Percentiles rank a stretch among this genome's conserved stretches.
phyloP scores from a whole-genome alignment of 2,329 filamentous ascomycete species.

The Microdochium bolleyi region DNA sequence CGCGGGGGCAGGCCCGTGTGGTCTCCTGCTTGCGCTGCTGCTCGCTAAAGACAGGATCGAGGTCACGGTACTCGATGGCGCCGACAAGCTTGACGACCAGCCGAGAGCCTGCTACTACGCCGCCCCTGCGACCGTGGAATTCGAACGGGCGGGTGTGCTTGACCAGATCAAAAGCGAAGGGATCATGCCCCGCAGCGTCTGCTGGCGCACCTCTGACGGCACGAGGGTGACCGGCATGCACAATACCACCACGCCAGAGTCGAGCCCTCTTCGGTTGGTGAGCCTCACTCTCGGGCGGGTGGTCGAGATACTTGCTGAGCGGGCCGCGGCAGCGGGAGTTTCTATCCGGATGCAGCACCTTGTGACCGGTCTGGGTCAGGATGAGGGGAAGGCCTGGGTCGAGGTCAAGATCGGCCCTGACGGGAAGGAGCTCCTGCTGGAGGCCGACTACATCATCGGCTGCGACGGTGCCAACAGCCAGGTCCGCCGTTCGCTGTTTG shows the following conservation, averaged over 20 bases:
- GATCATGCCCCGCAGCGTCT: constrained; percentile 16
- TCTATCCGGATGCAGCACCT: constrained; percentile 29
- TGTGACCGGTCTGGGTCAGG: constrained; percentile 26
- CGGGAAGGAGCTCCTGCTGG: constrained; percentile 10
- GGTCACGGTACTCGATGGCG: constrained; percentile 17
- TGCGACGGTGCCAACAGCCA: constrained; percentile 35
- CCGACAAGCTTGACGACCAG: constrained; percentile 15
- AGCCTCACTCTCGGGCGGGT: constrained; percentile 34
- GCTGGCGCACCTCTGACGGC: constrained; percentile 15
- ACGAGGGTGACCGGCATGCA: constrained; percentile 7
- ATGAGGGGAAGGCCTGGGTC: constrained; percentile 20
- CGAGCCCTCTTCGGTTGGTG: constrained; percentile 27
- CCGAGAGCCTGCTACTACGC: constrained; percentile 22
- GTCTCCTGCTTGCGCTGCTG: constrained; percentile 11
- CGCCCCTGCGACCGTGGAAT: constrained; percentile 13
- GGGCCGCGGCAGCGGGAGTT: constrained; percentile 21
- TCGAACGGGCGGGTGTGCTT: constrained; percentile 18
- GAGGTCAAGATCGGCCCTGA: constrained; percentile 12
- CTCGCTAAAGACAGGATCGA: constrained; percentile 12
- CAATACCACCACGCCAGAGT: constrained; percentile 8
- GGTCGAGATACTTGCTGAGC: constrained; percentile 28
- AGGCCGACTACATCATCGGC: constrained; percentile 34
- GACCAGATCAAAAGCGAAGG: constrained; percentile 14
- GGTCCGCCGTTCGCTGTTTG: constrained; percentile 30
- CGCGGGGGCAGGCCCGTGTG: constrained; percentile 12